Evolutionary conservation across 768 basidiomycete species (phyloP).

Genomic region (Chalciporus chontae): DNA sequence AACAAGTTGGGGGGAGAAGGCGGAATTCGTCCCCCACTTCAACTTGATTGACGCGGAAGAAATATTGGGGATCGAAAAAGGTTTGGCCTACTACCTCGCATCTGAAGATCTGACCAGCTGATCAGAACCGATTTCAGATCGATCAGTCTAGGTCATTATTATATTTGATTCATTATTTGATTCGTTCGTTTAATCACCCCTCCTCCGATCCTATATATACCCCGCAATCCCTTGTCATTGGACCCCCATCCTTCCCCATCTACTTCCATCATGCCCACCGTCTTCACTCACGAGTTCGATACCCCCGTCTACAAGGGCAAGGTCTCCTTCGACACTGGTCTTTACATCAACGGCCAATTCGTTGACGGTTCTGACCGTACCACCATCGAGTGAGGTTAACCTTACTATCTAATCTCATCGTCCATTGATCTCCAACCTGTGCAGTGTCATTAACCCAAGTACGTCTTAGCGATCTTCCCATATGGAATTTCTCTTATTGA

Average conservation of each 20-base stretch:
- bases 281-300: conserved; percentile 50
- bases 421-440: background rate
- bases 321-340: conserved; percentile 54
- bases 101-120: background rate
- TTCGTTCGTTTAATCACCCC: too few species aligned
- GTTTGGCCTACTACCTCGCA: too few species aligned
- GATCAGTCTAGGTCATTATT: background rate
- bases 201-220: conserved; percentile 21
- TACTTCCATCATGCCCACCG: conserved; percentile 35
- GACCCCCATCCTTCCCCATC: background rate
- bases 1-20: too few species aligned
- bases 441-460: conserved; percentile 59
- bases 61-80: too few species aligned
- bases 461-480: conserved; percentile 9
- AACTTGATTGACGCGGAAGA: too few species aligned
- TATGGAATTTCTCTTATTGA: background rate
- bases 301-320: conserved; percentile 56
- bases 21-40: too few species aligned
- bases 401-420: background rate
- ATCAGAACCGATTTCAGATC: background rate
- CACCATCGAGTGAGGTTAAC: conserved; percentile 65
- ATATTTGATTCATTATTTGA: too few species aligned
- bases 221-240: background rate
- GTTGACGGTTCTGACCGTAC: conserved; percentile 50
- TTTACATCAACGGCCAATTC: conserved; percentile 73